Conservation (phyloP, 2,329 filamentous ascomycete species). For the Alternaria conjuncta region DNA sequence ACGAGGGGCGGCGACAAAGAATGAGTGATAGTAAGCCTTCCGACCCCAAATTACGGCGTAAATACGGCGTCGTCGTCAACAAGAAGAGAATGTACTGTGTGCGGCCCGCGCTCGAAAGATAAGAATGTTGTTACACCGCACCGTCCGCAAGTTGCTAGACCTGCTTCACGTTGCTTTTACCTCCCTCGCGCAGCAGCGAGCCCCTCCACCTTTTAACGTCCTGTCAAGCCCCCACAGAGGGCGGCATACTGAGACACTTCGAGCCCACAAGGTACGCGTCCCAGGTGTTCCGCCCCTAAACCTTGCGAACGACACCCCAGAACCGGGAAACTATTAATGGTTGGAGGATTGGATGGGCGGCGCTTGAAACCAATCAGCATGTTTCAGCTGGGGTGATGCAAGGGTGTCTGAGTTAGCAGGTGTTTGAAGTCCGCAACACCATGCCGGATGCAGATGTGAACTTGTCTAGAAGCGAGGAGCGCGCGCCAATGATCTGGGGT, state of each 20-base stretch:
- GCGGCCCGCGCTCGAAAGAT: neutral
- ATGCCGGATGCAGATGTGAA: constrained; percentile 1
- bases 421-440: constrained; percentile 7
- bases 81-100: neutral
- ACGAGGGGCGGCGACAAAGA: neutral
- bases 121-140: neutral
- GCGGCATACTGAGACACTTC: constrained; percentile 1
- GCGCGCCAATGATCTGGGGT: neutral
- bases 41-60: neutral
- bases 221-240: neutral
- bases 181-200: neutral
- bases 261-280: neutral
- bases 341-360: neutral
- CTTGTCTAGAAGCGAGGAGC: neutral
- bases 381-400: constrained; percentile 5
- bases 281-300: neutral
- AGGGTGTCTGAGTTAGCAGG: constrained; percentile 1
- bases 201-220: neutral
- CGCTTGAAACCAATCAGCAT: constrained; percentile 7
- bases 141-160: neutral
- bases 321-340: constrained; percentile 1
- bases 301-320: neutral
- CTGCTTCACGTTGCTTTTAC: neutral
- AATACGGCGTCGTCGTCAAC: neutral
- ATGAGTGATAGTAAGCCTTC: neutral